Base-by-base conservation (phyloP, 768 basidiomycete genomes). In the Zangia roseola region DNA sequence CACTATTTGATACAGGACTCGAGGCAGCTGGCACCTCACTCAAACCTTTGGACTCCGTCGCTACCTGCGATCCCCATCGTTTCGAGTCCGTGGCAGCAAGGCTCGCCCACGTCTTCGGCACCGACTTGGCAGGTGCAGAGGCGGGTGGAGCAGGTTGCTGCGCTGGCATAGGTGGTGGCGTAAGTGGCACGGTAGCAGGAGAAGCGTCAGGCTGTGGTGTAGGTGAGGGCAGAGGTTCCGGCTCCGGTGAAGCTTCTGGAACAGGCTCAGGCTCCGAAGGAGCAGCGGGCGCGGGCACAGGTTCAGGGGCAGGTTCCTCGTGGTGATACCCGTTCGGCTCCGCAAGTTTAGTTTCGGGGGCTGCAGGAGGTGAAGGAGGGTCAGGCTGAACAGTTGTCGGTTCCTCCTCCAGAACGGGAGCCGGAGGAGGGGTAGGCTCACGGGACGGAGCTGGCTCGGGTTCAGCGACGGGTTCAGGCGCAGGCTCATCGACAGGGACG, bases 21-120 rank as follows among this genome's bases (percentile, higher is more conserved):
- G 68, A 69, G 0, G 69, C 50, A 41, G 68, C 68, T 7, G 77
- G 73, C 12, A 78, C 83, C 61, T 91, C 86, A 5, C 83, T 83
- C n/a, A 82, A 78, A 25, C 88, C 90, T 49, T 86, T 83, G 3
- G 82, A 80, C 49, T 91, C 87, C 48, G 81, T 80, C 2, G 89
- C 90, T 30, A 92, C 86, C 14, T 85, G 81, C 1, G 83, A 69
- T 37, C 91, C 91, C 94, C 93, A 95, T 65, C 88, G 90, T 62
- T 84, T 85, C 14, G 79, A 69, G 62, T 88, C 88, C 17, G 86
- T 68, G 34, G 94, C 93, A 39, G 94, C 94, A 38, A 97, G 82
- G 48, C 86, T 89, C 0, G 94, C 94, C 94, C 94, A 97, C 0
- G 87, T 87, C 64, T 89, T 88, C 14, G 89, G 91, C 13, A 59